phyloP scores from a whole-genome alignment of 345 rosid genomes.

The Rhodomyrtus tomentosa region DNA sequence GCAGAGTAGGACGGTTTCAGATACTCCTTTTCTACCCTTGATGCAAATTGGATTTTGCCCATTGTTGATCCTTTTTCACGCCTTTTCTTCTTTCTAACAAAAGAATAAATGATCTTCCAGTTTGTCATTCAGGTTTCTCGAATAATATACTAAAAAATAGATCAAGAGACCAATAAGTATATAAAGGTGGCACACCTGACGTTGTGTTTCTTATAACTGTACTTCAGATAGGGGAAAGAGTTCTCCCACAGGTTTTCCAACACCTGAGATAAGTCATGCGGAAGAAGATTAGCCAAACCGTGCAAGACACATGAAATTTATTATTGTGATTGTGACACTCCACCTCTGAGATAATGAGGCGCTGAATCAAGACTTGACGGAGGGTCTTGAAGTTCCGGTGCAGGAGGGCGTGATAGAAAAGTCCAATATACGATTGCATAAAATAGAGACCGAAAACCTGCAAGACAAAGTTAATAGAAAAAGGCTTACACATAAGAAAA shows the following conservation, averaged over 20 bases:
- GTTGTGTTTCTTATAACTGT: slow-evolving; percentile 62
- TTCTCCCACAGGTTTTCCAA: slow-evolving; percentile 69
- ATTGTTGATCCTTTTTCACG: slow-evolving; percentile 28
- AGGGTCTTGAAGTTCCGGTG: slow-evolving; percentile 80
- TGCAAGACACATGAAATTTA: neutral
- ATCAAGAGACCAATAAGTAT: neutral
- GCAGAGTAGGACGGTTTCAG: slow-evolving; percentile 75
- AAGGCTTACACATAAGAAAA: neutral
- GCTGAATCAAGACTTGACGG: slow-evolving; percentile 71
- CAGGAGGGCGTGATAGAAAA: slow-evolving; percentile 87
- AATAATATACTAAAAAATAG: neutral
- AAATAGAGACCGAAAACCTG: slow-evolving; percentile 95
- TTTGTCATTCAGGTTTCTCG: neutral
- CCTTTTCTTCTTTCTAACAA: slow-evolving; percentile 59
- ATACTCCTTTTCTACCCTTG: slow-evolving; percentile 92
- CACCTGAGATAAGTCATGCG: slow-evolving; percentile 29
- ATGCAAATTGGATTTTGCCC: slow-evolving; percentile 45
- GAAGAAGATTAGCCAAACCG: neutral
- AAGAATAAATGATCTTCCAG: neutral
- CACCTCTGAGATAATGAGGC: slow-evolving; percentile 51
- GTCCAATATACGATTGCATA: slow-evolving; percentile 92
- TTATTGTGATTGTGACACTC: slow-evolving; percentile 17
- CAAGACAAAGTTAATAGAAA: slow-evolving; percentile 2
- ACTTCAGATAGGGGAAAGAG: slow-evolving; percentile 68
- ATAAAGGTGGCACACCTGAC: slow-evolving; percentile 37